These are phyloP conservation scores for Apiosordaria backusii DNA, from an alignment of 495 filamentous ascomycete genomes.

Conservation along the genomic window DNA sequence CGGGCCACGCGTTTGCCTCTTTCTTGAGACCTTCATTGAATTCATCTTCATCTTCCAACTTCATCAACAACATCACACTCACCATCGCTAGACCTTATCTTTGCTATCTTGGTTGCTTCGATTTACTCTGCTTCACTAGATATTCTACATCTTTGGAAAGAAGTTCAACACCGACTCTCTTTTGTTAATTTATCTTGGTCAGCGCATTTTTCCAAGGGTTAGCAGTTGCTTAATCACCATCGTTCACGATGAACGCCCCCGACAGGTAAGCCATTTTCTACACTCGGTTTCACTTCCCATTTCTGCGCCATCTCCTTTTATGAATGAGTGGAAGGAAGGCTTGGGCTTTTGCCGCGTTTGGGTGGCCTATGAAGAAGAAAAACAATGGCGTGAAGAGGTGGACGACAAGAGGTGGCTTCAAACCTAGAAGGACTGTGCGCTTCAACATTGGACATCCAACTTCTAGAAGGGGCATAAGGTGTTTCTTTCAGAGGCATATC, in stretches of 20 bases:
- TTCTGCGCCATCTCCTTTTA: background rate
- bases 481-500: too few relatives aligned
- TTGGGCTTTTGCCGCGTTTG: too few relatives aligned
- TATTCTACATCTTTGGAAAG: background rate
- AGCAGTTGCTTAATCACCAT: background rate
- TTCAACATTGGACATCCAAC: too few relatives aligned
- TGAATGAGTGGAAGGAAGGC: background rate
- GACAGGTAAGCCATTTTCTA: constrained; percentile 14
- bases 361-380: too few relatives aligned
- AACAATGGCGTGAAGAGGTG: too few relatives aligned
- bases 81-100: background rate
- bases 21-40: background rate
- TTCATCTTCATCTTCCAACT: background rate
- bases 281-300: background rate
- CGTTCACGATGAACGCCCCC: constrained; percentile 18
- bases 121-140: background rate
- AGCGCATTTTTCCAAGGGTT: background rate
- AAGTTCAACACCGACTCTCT: background rate
- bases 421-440: too few relatives aligned
- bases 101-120: background rate
- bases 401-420: too few relatives aligned
- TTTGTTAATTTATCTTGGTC: background rate
- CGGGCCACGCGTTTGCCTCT: constrained; percentile 3
- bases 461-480: too few relatives aligned
- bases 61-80: background rate